Percentiles rank a stretch among this genome's conserved stretches.
These are phyloP conservation scores for Calendula officinalis DNA, from an alignment of 129 eudicot genomes.

Conservation along the genomic window DNA sequence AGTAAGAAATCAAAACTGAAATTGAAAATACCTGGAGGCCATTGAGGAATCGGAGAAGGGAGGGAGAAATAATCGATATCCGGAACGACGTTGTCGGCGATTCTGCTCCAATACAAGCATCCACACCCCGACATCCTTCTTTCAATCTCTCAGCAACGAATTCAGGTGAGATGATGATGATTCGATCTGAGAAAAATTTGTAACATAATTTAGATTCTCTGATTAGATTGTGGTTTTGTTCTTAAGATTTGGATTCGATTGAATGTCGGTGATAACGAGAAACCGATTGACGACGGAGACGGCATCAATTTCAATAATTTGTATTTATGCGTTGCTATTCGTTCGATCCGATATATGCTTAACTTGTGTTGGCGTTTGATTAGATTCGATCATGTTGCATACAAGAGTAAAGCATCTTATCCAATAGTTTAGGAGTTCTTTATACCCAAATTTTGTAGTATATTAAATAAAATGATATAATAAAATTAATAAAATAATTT, in stretches of 20 bases:
- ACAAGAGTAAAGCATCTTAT: no score
- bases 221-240: slow-evolving; percentile 5
- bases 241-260: not conserved
- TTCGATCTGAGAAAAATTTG: slow-evolving; percentile 11
- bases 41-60: slow-evolving; percentile 79
- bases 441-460: no score
- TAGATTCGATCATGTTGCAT: no score
- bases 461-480: no score
- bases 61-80: slow-evolving; percentile 52
- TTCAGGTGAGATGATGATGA: slow-evolving; percentile 8
- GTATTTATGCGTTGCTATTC: not conserved
- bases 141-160: not conserved
- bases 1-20: not conserved
- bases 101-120: slow-evolving; percentile 51
- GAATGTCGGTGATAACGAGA: slow-evolving; percentile 1
- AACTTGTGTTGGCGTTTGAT: no score
- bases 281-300: not conserved
- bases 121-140: slow-evolving; percentile 52
- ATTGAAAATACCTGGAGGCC: slow-evolving; percentile 68
- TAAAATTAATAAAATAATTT: no score
- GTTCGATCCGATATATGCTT: no score
- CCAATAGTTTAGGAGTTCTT: no score
- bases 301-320: not conserved
- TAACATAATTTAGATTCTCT: slow-evolving; percentile 5
- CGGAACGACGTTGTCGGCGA: slow-evolving; percentile 29